Evolutionary conservation across 495 filamentous ascomycete species (phyloP), one percentile per base, ranked within the genome.

Genomic region (Friedmanniomyces simplex): DNA sequence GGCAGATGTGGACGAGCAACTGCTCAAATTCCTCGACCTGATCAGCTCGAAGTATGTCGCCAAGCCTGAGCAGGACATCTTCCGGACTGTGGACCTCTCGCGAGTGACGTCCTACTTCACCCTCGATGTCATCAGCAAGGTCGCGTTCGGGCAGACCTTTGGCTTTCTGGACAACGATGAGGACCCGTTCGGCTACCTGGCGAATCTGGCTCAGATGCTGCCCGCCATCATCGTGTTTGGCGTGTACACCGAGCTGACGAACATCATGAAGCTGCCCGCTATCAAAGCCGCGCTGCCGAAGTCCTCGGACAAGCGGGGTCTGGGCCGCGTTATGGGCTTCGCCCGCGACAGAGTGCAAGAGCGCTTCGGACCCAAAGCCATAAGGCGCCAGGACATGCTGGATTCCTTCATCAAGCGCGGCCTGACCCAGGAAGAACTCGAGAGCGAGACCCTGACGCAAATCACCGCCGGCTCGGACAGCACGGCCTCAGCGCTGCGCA

Each of bases 141-240:
- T 77, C 7, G 72, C 83, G 62, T 77, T 75, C 52, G 65, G 85
- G 55, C 48, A 83, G 57, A 58, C 73, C 59, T 74, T 81, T 70
- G 70, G 76, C 47, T 74, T 76, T 66, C 57, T 78, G 12, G 61
- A 37, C 6, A 58, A 30, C 64, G 24, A 66, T 59, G 21, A 59
- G 58, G 28, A 63, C 64, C 64, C 62, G 7, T 67, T 67, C 46
- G 64, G 62, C 36, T 68, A 68, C 52, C 61, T 68, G 8, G 55
- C 56, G 30, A 66, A 65, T 28, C 59, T 67, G 1, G 52, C 54
- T 8, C 52, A 67, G 50, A 66, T 68, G 48, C 49, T 68, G 3
- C 66, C 66, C 0, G 65, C 65, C 30, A 59, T 68, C 48, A 61
- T 67, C 36, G 46, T 63, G 2, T 67, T 68, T 34, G 63, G 58